Percentiles rank a stretch among this genome's conserved stretches.
Conservation (phyloP, 768 basidiomycete genomes). For the Rhizopogon vulgaris region DNA sequence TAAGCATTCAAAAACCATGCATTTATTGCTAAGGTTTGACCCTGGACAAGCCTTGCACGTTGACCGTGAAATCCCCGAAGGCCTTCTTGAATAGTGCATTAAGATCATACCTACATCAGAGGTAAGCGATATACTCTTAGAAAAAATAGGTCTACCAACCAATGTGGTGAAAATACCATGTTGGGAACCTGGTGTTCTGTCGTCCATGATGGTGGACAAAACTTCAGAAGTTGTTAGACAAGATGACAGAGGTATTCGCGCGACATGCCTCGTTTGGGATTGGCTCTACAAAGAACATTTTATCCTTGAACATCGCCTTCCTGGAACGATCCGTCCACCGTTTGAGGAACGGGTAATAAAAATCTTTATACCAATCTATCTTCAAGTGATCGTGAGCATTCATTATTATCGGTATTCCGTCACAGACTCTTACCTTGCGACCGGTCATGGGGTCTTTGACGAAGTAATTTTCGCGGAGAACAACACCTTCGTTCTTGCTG, state of each 20-base stretch:
- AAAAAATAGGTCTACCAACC: constrained; percentile 34
- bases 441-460: constrained; percentile 57
- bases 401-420: neutral
- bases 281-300: constrained; percentile 71
- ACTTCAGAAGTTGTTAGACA: constrained; percentile 37
- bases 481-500: constrained; percentile 58
- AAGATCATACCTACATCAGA: constrained; percentile 74
- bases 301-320: constrained; percentile 39
- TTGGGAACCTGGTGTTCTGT: constrained; percentile 52
- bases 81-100: constrained; percentile 81
- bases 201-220: constrained; percentile 76
- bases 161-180: constrained; percentile 72
- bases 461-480: constrained; percentile 85
- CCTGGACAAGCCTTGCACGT: constrained; percentile 88
- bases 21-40: constrained; percentile 35
- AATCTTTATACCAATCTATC: constrained; percentile 86
- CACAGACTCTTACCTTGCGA: constrained; percentile 39
- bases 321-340: constrained; percentile 62
- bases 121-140: neutral
- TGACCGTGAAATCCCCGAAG: constrained; percentile 81
- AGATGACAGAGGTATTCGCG: neutral
- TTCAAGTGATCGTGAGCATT: constrained; percentile 20
- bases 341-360: constrained; percentile 72
- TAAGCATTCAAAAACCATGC: constrained; percentile 4
- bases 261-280: constrained; percentile 85